phyloP scores from a whole-genome alignment of 2,329 filamentous ascomycete genomes.

The Chaetomiaceae sp. region DNA sequence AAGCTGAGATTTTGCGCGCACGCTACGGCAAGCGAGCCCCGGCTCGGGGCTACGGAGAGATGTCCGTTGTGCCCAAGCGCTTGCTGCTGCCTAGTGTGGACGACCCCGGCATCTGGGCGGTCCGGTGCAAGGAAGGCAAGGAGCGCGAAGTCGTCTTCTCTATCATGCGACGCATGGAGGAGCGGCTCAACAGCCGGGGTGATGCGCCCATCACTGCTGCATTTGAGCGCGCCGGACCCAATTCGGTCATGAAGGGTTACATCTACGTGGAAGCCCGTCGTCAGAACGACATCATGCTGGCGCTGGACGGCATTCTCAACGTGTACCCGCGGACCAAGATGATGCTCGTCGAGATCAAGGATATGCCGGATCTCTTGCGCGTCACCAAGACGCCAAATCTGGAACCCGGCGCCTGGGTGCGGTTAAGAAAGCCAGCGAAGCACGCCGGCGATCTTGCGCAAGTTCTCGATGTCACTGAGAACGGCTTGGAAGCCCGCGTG shows the following conservation, averaged over 20 bases:
- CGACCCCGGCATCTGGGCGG: slow-evolving; percentile 92
- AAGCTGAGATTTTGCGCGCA: slow-evolving; percentile 79
- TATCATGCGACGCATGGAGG: slow-evolving; percentile 83
- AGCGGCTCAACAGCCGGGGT: slow-evolving; percentile 69
- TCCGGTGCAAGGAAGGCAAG: slow-evolving; percentile 90
- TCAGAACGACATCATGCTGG: slow-evolving; percentile 77
- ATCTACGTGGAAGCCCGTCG: slow-evolving; percentile 90
- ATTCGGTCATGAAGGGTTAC: slow-evolving; percentile 82
- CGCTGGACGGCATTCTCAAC: slow-evolving; percentile 78
- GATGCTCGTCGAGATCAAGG: slow-evolving; percentile 86
- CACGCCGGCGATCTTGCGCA: slow-evolving; percentile 88
- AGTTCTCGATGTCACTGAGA: slow-evolving; percentile 86
- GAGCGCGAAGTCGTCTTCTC: slow-evolving; percentile 85
- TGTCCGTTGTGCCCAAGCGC: slow-evolving; percentile 74
- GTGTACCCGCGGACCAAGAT: slow-evolving; percentile 85
- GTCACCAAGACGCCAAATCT: slow-evolving; percentile 81
- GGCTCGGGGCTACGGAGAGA: slow-evolving; percentile 58
- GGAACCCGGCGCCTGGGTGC: slow-evolving; percentile 85
- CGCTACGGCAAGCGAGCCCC: slow-evolving; percentile 76
- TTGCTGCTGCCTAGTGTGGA: slow-evolving; percentile 87
- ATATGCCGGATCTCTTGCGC: slow-evolving; percentile 93
- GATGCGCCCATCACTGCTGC: slow-evolving; percentile 80
- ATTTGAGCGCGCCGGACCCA: slow-evolving; percentile 77
- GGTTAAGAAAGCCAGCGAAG: slow-evolving; percentile 70
- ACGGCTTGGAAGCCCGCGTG: slow-evolving; percentile 81